These are phyloP conservation scores for Sinapis alba DNA, from an alignment of 441 rosid species.

Conservation along the genomic window DNA sequence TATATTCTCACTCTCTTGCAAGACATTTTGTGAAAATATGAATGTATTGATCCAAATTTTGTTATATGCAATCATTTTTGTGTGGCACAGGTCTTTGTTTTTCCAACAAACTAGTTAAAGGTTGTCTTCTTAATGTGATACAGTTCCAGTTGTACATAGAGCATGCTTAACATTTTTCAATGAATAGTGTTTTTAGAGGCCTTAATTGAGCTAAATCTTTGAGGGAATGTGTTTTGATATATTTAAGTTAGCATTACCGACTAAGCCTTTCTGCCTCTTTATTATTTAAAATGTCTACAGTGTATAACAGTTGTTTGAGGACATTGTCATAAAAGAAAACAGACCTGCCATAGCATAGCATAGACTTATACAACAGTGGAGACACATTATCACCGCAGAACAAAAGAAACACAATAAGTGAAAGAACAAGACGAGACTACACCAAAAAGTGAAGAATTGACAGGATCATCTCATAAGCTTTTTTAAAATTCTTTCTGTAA, in stretches of 20 bases:
- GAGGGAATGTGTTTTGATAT: background rate
- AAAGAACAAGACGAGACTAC: slow-evolving; percentile 3
- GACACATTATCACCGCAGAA: background rate
- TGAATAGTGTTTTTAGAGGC: background rate
- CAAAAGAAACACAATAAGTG: slow-evolving; percentile 18
- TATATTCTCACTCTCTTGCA: background rate
- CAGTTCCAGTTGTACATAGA: background rate
- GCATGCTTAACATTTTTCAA: background rate
- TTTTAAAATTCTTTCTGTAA: background rate
- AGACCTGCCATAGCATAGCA: slow-evolving; percentile 2
- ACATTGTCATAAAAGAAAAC: slow-evolving; percentile 11
- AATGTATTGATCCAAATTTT: background rate
- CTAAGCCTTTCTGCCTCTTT: background rate
- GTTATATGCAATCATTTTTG: background rate
- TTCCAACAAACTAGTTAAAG: background rate
- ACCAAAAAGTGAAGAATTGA: slow-evolving; percentile 18
- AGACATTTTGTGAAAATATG: background rate
- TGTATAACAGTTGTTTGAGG: background rate
- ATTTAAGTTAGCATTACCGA: background rate
- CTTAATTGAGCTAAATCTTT: background rate
- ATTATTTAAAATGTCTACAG: background rate
- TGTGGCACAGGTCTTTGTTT: background rate
- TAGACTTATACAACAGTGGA: slow-evolving; percentile 2
- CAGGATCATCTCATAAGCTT: background rate
- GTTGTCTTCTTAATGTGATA: background rate